A percentile compares a stretch with the other conserved stretches of the same genome.
Conservation (phyloP, 1,284 basidiomycete genomes). For the Heterobasidion parviporum region DNA sequence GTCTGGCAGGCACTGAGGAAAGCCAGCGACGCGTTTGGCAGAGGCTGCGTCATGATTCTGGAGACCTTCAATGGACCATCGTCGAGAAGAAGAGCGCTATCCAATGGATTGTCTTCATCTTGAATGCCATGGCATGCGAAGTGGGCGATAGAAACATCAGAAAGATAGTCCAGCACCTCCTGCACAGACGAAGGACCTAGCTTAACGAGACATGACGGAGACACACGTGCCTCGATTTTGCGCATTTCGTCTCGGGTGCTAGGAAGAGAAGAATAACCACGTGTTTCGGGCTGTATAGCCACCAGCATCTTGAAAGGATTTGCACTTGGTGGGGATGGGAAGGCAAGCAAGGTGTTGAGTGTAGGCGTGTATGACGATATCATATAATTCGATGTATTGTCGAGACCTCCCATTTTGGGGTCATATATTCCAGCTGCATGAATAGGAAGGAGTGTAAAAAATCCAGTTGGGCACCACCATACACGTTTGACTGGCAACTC, state of each 20-base stretch:
- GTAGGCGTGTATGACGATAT: slow-evolving; percentile 18
- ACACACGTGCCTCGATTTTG: not conserved
- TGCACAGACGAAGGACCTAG: slow-evolving; percentile 7
- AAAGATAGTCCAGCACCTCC: not conserved
- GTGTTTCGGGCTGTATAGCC: slow-evolving; percentile 1
- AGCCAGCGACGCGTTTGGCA: not conserved
- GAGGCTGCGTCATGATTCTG: not conserved
- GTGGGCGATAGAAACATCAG: not conserved
- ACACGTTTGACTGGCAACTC: not conserved
- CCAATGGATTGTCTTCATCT: not conserved
- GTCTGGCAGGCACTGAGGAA: slow-evolving; percentile 3
- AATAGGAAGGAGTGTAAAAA: slow-evolving; percentile 5
- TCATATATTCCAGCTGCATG: slow-evolving; percentile 10
- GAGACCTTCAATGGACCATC: not conserved
- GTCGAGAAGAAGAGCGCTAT: slow-evolving; percentile 1
- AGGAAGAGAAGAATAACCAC: not conserved
- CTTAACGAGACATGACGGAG: slow-evolving; percentile 1
- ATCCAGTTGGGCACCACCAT: slow-evolving; percentile 7
- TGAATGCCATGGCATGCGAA: slow-evolving; percentile 2
- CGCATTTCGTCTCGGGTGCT: not conserved
- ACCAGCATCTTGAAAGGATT: not conserved
- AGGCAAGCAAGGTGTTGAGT: slow-evolving; percentile 1
- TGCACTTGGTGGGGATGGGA: not conserved
- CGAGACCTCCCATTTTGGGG: slow-evolving; percentile 1
- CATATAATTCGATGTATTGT: slow-evolving; percentile 8